phyloP scores from a whole-genome alignment of 805 yeast species.

The Danielozyma ontarioensis region DNA sequence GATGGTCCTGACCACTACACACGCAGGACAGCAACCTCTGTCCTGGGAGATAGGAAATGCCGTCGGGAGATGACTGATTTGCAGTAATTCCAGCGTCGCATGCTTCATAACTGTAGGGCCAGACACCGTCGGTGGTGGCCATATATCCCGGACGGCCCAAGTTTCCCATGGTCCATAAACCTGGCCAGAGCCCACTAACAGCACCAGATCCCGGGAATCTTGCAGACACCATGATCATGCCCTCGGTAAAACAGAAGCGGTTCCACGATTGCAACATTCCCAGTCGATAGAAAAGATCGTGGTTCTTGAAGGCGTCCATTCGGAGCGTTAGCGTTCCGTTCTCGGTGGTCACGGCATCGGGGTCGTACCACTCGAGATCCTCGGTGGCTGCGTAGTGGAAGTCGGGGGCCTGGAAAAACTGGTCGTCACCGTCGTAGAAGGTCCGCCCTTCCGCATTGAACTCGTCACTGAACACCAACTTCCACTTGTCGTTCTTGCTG shows the following conservation, averaged over 20 bases:
- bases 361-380: conserved; percentile 93
- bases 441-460: conserved; percentile 87
- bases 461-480: conserved; percentile 83
- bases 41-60: conserved; percentile 82
- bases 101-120: conserved; percentile 87
- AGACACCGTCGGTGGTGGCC: conserved; percentile 85
- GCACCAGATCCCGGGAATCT: conserved; percentile 75
- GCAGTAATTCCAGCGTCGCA: conserved; percentile 96
- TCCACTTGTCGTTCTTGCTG: conserved; percentile 45
- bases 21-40: conserved; percentile 75
- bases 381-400: conserved; percentile 80
- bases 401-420: conserved; percentile 83
- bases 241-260: conserved; percentile 83
- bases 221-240: conserved; percentile 70
- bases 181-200: conserved; percentile 90
- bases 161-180: conserved; percentile 92
- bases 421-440: conserved; percentile 87
- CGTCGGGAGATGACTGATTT: conserved; percentile 86
- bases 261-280: conserved; percentile 95
- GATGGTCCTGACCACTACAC: conserved; percentile 80
- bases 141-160: conserved; percentile 87
- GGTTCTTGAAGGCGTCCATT: conserved; percentile 80
- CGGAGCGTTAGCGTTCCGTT: conserved; percentile 66
- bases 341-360: conserved; percentile 77
- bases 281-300: conserved; percentile 74